Base-by-base conservation (phyloP, 177 flowering plant species). In the Vitis hybrid region DNA sequence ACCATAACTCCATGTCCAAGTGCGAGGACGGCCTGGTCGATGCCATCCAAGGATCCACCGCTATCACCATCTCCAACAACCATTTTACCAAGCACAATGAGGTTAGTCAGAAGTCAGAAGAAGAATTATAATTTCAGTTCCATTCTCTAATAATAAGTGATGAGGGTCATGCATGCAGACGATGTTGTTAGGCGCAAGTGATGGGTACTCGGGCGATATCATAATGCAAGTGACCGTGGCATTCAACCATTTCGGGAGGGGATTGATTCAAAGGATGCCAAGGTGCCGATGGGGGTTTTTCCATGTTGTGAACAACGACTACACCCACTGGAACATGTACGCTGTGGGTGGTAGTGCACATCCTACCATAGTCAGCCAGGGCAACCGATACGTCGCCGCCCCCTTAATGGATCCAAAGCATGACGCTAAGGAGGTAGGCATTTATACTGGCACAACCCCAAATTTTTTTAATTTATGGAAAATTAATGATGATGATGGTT, bases 221-320 rank as follows among this genome's bases (percentile, higher is more conserved):
- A 11, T 55, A 40, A 46, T 70, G 72, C 80, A 88, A 93, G 98
- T 87, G 57, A 86, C 87, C 86, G 66, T 93, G 6, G 98, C 98
- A 9, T 91, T 87, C 81, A 91, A 85, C 80, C 90, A 85, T 60
- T 91, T 89, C 15, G 96, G 94, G 0, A 72, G 69, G 49, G 91
- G 91, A 7, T 70, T 86, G 72, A 82, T 87, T n/a, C 97, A 92
- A 75, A 90, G 97, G 70, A 88, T 91, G 94, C 97, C 97, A 11
- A 79, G 93, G 77, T 72, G 80, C 70, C 32, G 97, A 65, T 87
- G 82, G 81, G 97, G 97, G 0, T 88, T 86, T 72, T 15, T 83
- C 75, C 94, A 91, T 63, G 87, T 90, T 0, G 89, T 91, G 6
- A 91, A 88, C 86, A 91, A 91, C 54, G 97, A 88, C 72, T 91